phyloP scores from a whole-genome alignment of 306 rosid genomes.

The Rosa multiflora region DNA sequence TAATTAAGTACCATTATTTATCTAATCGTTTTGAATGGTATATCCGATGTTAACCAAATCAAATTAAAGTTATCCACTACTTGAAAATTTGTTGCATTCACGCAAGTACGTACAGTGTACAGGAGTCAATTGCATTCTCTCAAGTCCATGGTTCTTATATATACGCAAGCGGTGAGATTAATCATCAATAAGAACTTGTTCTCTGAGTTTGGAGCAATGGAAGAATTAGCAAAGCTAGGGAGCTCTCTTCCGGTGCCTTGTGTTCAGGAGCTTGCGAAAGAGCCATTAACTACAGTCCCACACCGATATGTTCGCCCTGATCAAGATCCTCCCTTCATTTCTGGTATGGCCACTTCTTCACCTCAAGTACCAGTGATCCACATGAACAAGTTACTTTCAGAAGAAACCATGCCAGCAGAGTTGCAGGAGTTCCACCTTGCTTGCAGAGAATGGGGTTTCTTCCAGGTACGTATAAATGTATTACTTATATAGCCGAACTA shows the following conservation, averaged over 20 bases:
- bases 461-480: constrained; percentile 28
- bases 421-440: constrained; percentile 37
- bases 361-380: constrained; percentile 46
- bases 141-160: background rate
- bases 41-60: background rate
- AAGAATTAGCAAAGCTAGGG: constrained; percentile 3
- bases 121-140: too few species aligned
- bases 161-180: too few species aligned
- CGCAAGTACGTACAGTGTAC: too few species aligned
- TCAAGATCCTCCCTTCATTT: constrained; percentile 27
- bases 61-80: background rate
- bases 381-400: constrained; percentile 27
- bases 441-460: constrained; percentile 60
- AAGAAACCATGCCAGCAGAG: constrained; percentile 26
- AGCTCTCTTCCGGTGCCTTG: constrained; percentile 28
- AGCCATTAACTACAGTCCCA: constrained; percentile 29
- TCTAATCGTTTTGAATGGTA: too few species aligned
- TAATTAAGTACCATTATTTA: too few species aligned
- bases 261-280: constrained; percentile 33
- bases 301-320: constrained; percentile 30
- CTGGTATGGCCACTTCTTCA: background rate
- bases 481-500: too few species aligned
- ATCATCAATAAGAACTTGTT: background rate
- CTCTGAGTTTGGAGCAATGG: background rate
- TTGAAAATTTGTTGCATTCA: background rate